Conservation (phyloP, 495 filamentous ascomycete genomes). For the Cenococcum geophilum region DNA sequence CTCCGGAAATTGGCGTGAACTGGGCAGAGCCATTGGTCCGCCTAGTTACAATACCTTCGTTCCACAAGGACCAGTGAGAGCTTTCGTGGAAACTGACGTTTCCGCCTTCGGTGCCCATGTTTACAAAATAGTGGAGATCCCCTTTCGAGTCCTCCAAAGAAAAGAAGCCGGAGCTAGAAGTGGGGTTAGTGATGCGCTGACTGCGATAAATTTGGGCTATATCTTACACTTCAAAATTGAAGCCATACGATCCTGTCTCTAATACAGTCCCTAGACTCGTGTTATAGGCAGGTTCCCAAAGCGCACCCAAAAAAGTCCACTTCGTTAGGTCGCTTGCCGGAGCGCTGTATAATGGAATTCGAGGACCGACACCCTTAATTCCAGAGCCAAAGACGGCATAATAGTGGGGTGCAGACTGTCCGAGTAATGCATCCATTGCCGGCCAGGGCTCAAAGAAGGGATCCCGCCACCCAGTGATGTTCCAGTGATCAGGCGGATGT, state of each 20-base stretch:
- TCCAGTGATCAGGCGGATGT: slow-evolving; percentile 41
- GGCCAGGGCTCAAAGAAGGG: slow-evolving; percentile 47
- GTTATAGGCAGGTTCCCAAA: slow-evolving; percentile 45
- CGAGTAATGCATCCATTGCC: slow-evolving; percentile 38
- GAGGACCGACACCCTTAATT: slow-evolving; percentile 44
- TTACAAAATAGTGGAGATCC: slow-evolving; percentile 43
- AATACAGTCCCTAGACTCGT: slow-evolving; percentile 33
- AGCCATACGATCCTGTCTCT: slow-evolving; percentile 47
- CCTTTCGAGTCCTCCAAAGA: slow-evolving; percentile 41
- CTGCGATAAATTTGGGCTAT: not conserved
- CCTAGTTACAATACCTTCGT: slow-evolving; percentile 37
- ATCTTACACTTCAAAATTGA: slow-evolving; percentile 51
- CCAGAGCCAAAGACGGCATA: slow-evolving; percentile 52
- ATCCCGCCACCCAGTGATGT: slow-evolving; percentile 53
- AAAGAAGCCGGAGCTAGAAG: slow-evolving; percentile 40
- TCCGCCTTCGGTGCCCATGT: slow-evolving; percentile 49
- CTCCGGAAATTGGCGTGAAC: slow-evolving; percentile 38
- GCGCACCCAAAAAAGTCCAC: slow-evolving; percentile 49
- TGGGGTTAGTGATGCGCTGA: not conserved
- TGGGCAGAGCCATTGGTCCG: slow-evolving; percentile 37
- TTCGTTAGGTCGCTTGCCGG: slow-evolving; percentile 43
- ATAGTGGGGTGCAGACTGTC: slow-evolving; percentile 36
- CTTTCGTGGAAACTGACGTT: slow-evolving; percentile 35
- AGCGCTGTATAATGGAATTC: slow-evolving; percentile 50
- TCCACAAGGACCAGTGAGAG: slow-evolving; percentile 42